phyloP scores from a whole-genome alignment of 1,284 basidiomycete species.

The Cutaneotrichosporon cutaneum region DNA sequence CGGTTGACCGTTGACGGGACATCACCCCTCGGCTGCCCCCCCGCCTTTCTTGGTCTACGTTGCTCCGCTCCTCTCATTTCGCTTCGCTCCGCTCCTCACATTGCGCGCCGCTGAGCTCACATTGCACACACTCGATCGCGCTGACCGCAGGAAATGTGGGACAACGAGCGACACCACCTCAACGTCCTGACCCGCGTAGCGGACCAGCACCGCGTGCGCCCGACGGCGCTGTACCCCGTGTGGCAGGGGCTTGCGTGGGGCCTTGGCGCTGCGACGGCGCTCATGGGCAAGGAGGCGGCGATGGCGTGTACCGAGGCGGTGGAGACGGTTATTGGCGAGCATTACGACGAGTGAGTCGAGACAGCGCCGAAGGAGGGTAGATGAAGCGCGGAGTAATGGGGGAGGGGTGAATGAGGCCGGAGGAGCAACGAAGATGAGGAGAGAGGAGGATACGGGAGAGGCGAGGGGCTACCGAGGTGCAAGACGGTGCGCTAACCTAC shows the following conservation, averaged over 20 bases:
- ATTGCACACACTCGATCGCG: too few relatives aligned
- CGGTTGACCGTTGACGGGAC: too few relatives aligned
- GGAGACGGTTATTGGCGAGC: constrained; percentile 95
- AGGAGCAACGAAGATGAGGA: too few relatives aligned
- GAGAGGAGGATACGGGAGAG: background rate
- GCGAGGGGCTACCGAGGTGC: too few relatives aligned
- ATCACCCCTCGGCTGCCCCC: too few relatives aligned
- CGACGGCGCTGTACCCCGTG: constrained; percentile 76
- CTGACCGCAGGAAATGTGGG: constrained; percentile 81
- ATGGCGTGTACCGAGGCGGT: constrained; percentile 99
- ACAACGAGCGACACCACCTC: constrained; percentile 91
- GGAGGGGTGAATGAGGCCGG: too few relatives aligned
- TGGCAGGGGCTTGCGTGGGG: constrained; percentile 84
- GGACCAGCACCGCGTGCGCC: constrained; percentile 76
- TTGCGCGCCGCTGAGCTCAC: too few relatives aligned
- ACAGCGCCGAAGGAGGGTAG: background rate
- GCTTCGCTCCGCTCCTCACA: too few relatives aligned
- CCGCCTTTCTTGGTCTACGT: too few relatives aligned
- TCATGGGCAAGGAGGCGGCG: constrained; percentile 87
- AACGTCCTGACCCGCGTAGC: constrained; percentile 79
- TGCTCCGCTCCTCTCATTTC: too few relatives aligned
- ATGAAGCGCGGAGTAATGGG: too few relatives aligned
- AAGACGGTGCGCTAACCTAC: background rate
- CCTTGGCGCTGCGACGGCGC: constrained; percentile 77
- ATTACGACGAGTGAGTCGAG: constrained; percentile 86